Conservation (phyloP, 768 basidiomycete genomes). For the Lactarius hatsudake region DNA sequence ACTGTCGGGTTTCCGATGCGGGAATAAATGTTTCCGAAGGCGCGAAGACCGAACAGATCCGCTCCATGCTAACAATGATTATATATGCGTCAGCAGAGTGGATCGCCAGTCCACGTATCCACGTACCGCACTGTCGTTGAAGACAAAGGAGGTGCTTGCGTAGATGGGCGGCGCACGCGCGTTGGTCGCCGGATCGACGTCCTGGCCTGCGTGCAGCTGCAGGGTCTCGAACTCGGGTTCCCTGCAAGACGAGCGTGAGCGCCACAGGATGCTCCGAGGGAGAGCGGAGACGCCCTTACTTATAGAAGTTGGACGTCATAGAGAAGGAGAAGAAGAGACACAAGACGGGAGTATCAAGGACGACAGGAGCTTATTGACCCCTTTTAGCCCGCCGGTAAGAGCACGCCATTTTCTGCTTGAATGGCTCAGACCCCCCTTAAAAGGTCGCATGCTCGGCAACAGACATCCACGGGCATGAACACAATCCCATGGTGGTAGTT, state of each 20-base stretch:
- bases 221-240: conserved; percentile 75
- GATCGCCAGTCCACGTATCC: background rate
- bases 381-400: background rate
- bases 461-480: too few species aligned
- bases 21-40: conserved; percentile 61
- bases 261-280: background rate
- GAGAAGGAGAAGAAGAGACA: background rate
- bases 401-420: background rate
- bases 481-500: too few species aligned
- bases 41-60: conserved; percentile 66
- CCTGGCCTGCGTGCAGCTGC: conserved; percentile 75
- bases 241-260: conserved; percentile 27
- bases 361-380: background rate
- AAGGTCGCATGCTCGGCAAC: background rate
- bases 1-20: conserved; percentile 69
- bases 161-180: conserved; percentile 81
- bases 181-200: conserved; percentile 58
- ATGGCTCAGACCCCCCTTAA: background rate
- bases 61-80: conserved; percentile 54
- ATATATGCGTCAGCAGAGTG: background rate
- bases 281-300: background rate
- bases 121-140: conserved; percentile 65
- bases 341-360: background rate
- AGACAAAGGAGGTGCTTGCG: conserved; percentile 67
- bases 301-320: conserved; percentile 15